A percentile compares a stretch with the other conserved stretches of the same genome.
These are phyloP conservation scores for Mucor ambiguus DNA, from an alignment of 371 early-diverging fungal species.

Conservation along the genomic window DNA sequence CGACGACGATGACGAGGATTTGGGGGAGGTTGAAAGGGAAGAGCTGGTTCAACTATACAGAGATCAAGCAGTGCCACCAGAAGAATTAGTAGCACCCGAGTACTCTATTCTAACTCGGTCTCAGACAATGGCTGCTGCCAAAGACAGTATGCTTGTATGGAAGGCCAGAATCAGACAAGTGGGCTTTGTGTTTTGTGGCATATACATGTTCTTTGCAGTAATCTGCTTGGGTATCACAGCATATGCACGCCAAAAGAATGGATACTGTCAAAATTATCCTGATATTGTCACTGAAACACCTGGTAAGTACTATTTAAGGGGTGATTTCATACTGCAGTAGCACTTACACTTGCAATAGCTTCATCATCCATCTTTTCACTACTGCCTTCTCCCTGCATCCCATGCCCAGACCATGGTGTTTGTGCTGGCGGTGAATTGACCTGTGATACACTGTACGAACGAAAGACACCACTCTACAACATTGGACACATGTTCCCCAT, in stretches of 20 bases:
- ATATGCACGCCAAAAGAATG: conserved; percentile 18
- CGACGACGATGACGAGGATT: conserved; percentile 15
- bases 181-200: neutral
- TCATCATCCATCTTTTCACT: conserved; percentile 4
- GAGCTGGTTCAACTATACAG: conserved; percentile 14
- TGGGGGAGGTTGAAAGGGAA: conserved; percentile 11
- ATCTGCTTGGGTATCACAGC: conserved; percentile 9
- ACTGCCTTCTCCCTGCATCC: conserved; percentile 24
- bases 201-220: neutral
- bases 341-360: neutral
- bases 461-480: conserved; percentile 22
- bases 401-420: conserved; percentile 27
- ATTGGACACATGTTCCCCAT: conserved; percentile 15
- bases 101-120: conserved; percentile 7
- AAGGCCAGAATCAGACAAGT: neutral
- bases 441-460: conserved; percentile 22
- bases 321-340: neutral
- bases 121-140: conserved; percentile 1
- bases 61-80: conserved; percentile 17
- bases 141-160: conserved; percentile 4
- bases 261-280: conserved; percentile 15
- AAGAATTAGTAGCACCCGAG: neutral
- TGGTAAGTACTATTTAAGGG: neutral
- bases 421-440: conserved; percentile 19
- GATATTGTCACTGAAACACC: neutral